Evolutionary conservation across 2,329 filamentous ascomycete genomes (phyloP), one percentile per base, ranked within the genome.

Genomic region (Biscogniauxia sp.): DNA sequence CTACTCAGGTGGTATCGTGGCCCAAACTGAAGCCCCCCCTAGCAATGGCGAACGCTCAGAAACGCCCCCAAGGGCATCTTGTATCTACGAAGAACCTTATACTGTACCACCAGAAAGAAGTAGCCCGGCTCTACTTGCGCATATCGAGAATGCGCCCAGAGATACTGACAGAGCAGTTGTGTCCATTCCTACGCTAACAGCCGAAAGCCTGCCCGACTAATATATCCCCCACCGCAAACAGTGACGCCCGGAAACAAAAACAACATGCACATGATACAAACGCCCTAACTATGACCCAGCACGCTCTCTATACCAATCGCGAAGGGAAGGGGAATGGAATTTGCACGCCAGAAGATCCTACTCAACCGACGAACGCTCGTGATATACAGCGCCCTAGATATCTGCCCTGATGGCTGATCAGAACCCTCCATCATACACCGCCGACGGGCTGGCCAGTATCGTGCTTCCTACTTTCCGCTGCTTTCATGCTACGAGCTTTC

Each of bases 401-500:
- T 57, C 41, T 55, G 6, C 28, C 11, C 28, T 20, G 19, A 20
- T 17, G 19, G n/a, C 52, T 61, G 64, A 13, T 41, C 64, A 56
- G 57, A 60, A 32, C 4, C 28, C 11, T 3, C 55, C 58, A 59
- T 67, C 51, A 66, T 63, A 62, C 61, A 57, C 61, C 71, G 56
- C 66, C 71, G 11, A 72, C 70, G 45, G 71, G 65, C n/a, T 74
- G 69, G 53, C 66, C 67, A 13, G 64, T 64, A 51, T 77, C 75
- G 54, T 63, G 70, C 58, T 73, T 70, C 32, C 69, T 62, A 13
- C 66, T 61, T 28, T 70, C 72, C 15, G 67, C 67, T 9, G 68
- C 67, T 28, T 66, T 71, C 58, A 68, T 69, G 41, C 69, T 68
- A 17, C 71, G 64, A 4, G 68, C 64, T 53, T 70, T 73, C 5